These are phyloP conservation scores for Chlorokybus atmophyticus DNA, from an alignment of 139 green algal genomes.

Conservation along the genomic window DNA sequence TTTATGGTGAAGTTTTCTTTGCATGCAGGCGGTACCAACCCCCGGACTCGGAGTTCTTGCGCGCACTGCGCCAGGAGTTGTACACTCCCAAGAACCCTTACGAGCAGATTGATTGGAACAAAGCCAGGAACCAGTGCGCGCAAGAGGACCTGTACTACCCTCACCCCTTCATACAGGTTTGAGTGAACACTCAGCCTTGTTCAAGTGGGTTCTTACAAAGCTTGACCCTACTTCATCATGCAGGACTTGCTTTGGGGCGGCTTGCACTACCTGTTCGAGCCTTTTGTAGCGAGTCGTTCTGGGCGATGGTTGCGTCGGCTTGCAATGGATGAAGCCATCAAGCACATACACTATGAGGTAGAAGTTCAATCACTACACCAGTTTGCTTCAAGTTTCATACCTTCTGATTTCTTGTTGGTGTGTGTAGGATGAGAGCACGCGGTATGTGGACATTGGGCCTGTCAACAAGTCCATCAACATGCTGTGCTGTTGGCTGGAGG, in stretches of 20 bases:
- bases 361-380: no score
- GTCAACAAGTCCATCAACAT: slow-evolving; percentile 99
- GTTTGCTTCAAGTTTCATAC: no score
- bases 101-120: slow-evolving; percentile 83
- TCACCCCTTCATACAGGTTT: slow-evolving; percentile 67
- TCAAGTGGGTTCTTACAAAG: no score
- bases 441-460: slow-evolving; percentile 91
- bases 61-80: slow-evolving; percentile 63
- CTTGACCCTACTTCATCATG: no score
- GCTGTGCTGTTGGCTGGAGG: slow-evolving; percentile 87
- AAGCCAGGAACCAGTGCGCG: slow-evolving; percentile 53
- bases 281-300: slow-evolving; percentile 42
- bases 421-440: slow-evolving; percentile 97
- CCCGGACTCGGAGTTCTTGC: no score
- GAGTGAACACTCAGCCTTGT: no score
- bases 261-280: slow-evolving; percentile 58
- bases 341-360: slow-evolving; percentile 96
- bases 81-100: slow-evolving; percentile 74
- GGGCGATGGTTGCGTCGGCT: slow-evolving; percentile 31
- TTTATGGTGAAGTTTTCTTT: no score
- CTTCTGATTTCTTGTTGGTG: no score
- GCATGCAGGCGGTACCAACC: no score
- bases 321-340: slow-evolving; percentile 69
- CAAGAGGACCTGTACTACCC: slow-evolving; percentile 97
- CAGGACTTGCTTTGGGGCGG: slow-evolving; percentile 77